phyloP scores from a whole-genome alignment of 1,139 yeast genomes.

The Chernovozyma sophiae-reginae region DNA sequence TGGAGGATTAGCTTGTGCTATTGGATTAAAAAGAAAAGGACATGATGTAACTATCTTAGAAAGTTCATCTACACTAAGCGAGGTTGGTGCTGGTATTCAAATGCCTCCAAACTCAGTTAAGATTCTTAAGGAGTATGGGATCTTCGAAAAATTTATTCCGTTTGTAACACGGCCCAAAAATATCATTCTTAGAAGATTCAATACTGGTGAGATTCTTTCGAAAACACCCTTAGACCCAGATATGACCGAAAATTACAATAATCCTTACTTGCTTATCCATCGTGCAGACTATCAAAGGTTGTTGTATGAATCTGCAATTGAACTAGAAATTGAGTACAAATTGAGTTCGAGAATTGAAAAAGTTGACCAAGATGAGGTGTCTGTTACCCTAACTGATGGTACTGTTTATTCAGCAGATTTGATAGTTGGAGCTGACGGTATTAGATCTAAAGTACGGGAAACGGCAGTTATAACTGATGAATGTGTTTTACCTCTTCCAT shows the following conservation, averaged over 20 bases:
- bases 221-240: conserved; percentile 19
- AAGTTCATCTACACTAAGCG: conserved; percentile 27
- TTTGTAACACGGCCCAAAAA: conserved; percentile 22
- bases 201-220: conserved; percentile 19
- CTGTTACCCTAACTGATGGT: conserved; percentile 21
- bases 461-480: conserved; percentile 17
- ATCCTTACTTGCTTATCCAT: conserved; percentile 23
- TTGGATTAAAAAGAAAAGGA: conserved; percentile 27
- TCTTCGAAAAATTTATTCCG: conserved; percentile 16
- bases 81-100: conserved; percentile 41
- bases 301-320: conserved; percentile 20
- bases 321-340: conserved; percentile 18
- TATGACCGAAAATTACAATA: conserved; percentile 16
- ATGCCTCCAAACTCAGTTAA: conserved; percentile 29
- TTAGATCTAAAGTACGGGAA: conserved; percentile 23
- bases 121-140: conserved; percentile 21
- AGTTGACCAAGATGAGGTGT: conserved; percentile 18
- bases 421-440: conserved; percentile 36
- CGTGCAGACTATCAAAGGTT: conserved; percentile 27
- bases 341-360: conserved; percentile 18
- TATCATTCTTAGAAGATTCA: conserved; percentile 20
- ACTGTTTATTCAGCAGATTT: conserved; percentile 23
- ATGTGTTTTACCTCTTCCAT: conserved; percentile 10
- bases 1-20: conserved; percentile 34
- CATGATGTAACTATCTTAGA: conserved; percentile 31